Conservation (phyloP, 2,329 filamentous ascomycete genomes). For the Verticillium klebahnii region DNA sequence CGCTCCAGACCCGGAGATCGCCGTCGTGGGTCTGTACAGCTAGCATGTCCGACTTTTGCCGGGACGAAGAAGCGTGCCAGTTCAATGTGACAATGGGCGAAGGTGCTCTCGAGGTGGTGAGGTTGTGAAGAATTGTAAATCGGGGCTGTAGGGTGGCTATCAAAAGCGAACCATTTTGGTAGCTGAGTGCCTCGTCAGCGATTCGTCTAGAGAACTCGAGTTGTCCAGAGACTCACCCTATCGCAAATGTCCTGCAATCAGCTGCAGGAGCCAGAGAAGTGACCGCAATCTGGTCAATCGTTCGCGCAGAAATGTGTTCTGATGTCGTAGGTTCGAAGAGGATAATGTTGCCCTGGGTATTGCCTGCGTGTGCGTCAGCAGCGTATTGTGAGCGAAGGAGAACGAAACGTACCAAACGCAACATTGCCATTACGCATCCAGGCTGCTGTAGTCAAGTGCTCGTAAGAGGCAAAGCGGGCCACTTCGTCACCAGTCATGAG, state of each 20-base stretch:
- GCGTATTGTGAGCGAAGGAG: conserved; percentile 1
- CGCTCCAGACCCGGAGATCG: conserved; percentile 93
- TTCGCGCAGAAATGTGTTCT: conserved; percentile 86
- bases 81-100: conserved; percentile 82
- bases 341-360: conserved; percentile 87
- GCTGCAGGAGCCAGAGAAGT: conserved; percentile 86
- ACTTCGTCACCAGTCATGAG: conserved; percentile 87
- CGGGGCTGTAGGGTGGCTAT: conserved; percentile 85
- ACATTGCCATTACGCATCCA: conserved; percentile 99
- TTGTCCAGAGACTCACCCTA: conserved; percentile 60
- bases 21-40: conserved; percentile 89
- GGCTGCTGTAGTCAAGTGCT: conserved; percentile 74
- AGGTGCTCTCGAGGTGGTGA: conserved; percentile 77
- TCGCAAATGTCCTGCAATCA: conserved; percentile 92
- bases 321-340: conserved; percentile 90
- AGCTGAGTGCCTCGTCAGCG: conserved; percentile 46
- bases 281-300: conserved; percentile 86
- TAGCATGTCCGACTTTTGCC: conserved; percentile 97
- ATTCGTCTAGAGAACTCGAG: neutral
- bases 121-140: conserved; percentile 90
- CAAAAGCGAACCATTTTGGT: conserved; percentile 90
- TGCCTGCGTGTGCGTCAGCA: conserved; percentile 54
- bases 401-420: conserved; percentile 71
- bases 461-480: conserved; percentile 87
- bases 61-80: conserved; percentile 95